Evolutionary conservation across 2,329 filamentous ascomycete species (phyloP).

Genomic region (Biscogniauxia mediterranea): DNA sequence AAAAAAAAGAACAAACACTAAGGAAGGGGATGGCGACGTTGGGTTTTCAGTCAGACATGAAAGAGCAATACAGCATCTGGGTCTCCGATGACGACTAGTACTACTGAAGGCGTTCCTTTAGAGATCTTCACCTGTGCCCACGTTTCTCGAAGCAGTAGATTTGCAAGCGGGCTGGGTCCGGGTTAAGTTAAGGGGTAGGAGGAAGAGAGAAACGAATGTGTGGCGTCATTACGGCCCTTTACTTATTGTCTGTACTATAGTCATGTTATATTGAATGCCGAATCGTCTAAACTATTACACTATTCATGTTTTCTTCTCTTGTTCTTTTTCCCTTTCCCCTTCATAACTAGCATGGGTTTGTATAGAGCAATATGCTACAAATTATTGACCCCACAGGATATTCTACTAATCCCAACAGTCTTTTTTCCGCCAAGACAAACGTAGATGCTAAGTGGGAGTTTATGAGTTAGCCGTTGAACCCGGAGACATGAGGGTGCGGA

Average conservation of each 20-base stretch:
- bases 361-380: too few species aligned
- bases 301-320: background rate
- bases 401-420: too few species aligned
- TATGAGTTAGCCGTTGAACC: too few species aligned
- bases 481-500: too few species aligned
- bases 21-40: slow-evolving; percentile 11
- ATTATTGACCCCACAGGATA: too few species aligned
- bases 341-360: too few species aligned
- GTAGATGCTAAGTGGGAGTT: too few species aligned
- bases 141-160: slow-evolving; percentile 11
- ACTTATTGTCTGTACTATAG: slow-evolving; percentile 33
- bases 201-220: slow-evolving; percentile 25
- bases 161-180: slow-evolving; percentile 21
- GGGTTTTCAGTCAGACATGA: slow-evolving; percentile 15
- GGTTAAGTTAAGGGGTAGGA: slow-evolving; percentile 19
- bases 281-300: slow-evolving; percentile 23
- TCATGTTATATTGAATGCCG: slow-evolving; percentile 33
- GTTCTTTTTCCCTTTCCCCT: background rate
- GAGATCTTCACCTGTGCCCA: slow-evolving; percentile 15
- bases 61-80: slow-evolving; percentile 13
- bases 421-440: too few species aligned
- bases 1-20: slow-evolving; percentile 28
- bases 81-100: slow-evolving; percentile 21
- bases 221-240: slow-evolving; percentile 27
- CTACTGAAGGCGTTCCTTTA: slow-evolving; percentile 17